Conservation (phyloP, 2,329 filamentous ascomycete species). For the Fusarium buharicum region DNA sequence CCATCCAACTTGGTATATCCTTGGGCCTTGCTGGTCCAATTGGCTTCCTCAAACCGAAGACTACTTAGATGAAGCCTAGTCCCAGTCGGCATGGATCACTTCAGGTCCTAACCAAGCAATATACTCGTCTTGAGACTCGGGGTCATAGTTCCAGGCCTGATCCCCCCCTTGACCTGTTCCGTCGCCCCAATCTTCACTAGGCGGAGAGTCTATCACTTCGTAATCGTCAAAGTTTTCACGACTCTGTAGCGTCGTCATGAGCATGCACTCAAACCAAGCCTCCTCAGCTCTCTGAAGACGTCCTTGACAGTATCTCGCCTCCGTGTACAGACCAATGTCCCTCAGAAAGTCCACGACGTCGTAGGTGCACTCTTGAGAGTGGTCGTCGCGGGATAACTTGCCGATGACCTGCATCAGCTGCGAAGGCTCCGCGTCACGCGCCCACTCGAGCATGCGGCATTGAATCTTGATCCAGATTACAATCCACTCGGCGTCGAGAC, state of each 20-base stretch:
- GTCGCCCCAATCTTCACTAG: neutral
- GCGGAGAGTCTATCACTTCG: neutral
- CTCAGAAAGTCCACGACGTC: slow-evolving; percentile 52
- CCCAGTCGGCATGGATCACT: neutral
- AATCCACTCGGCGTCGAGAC: slow-evolving; percentile 51
- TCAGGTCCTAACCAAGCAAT: neutral
- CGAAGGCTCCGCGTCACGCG: slow-evolving; percentile 45
- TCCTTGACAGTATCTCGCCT: slow-evolving; percentile 45
- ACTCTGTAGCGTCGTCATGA: neutral
- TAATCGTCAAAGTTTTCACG: neutral
- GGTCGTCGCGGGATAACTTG: slow-evolving; percentile 30
- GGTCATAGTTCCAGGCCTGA: neutral
- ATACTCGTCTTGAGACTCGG: neutral
- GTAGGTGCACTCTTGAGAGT: slow-evolving; percentile 38
- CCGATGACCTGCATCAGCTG: slow-evolving; percentile 45
- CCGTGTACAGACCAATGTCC: slow-evolving; percentile 48
- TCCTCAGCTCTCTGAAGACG: slow-evolving; percentile 41
- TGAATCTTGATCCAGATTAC: slow-evolving; percentile 50
- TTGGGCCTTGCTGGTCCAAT: neutral
- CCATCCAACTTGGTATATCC: neutral
- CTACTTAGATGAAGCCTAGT: too few species aligned
- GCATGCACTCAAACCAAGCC: slow-evolving; percentile 42
- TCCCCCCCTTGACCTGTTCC: neutral
- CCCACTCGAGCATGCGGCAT: slow-evolving; percentile 46
- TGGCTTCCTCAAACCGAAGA: neutral